Base-by-base conservation (phyloP, 345 rosid species). In the Camelina laxa region DNA sequence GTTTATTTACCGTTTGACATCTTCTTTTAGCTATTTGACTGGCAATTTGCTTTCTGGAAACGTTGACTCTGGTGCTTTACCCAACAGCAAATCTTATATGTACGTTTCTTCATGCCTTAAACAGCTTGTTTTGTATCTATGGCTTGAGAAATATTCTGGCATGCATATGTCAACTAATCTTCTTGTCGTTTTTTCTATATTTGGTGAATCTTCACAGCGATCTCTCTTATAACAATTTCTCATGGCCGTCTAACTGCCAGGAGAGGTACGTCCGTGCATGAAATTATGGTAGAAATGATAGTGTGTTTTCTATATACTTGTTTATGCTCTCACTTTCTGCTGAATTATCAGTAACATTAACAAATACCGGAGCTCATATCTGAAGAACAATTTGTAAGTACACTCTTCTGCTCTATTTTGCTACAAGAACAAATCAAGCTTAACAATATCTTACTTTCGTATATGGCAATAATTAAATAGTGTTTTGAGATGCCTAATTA, bases 201-300 rank as follows among this genome's bases (percentile, higher is more conserved):
- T 33, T 58, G 73, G 20, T 24, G 21, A 30, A 35, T 60, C 13
- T 15, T 67, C 15, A 20, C 65, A 76, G 80, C 56, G 80, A 76
- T 38, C 60, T 76, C 48, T 76, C 80, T 69, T 36, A 64, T 9
- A 76, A 76, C 66, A 76, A 55, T 64, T 76, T 76, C 59, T 20
- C 75, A 35, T 70, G 50, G 75, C 19, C 65, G 2, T 24, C 66
- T 60, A 35, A 16, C 30, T 76, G 80, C 53, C 48, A 20, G 4
- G 36, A 55, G 31, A 35, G 7, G 30, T 22, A 61, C 59, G 80
- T 76, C 62, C 1, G 10, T n/a, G 9, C 41, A 16, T 7, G 35
- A 48, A 11, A 41, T 24, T 39, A 19, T 59, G 44, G 42, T 55
- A 15, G 50, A 68, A 24, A 17, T 6, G 8, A 19, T 36, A 68